Percentiles rank a stretch among this genome's conserved stretches.
Evolutionary conservation across 192 early-diverging fungal genomes (phyloP).

Genomic region (Backusella circina): DNA sequence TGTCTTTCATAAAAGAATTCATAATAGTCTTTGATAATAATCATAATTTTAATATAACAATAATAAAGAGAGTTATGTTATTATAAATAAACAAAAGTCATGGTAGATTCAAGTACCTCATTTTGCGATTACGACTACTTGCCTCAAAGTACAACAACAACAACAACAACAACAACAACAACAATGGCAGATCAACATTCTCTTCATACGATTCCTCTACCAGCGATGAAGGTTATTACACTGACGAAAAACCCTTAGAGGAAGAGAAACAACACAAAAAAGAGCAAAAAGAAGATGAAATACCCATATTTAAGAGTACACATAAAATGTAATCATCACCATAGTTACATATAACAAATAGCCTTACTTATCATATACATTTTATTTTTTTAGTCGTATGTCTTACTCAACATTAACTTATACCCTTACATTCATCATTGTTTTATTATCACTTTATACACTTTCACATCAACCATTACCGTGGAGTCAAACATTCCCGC

Average conservation of each 20-base stretch:
- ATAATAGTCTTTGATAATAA: background rate
- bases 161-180: background rate
- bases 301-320: conserved; percentile 33
- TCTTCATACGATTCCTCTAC: conserved; percentile 9
- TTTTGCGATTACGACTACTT: background rate
- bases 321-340: conserved; percentile 27
- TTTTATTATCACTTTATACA: conserved; percentile 19
- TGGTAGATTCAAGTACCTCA: conserved; percentile 2
- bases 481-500: conserved; percentile 32
- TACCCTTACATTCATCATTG: conserved; percentile 24
- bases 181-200: background rate
- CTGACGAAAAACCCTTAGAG: conserved; percentile 16
- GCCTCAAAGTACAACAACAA: no score
- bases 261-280: conserved; percentile 7
- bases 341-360: background rate
- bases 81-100: background rate
- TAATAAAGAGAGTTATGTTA: background rate
- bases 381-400: conserved; percentile 21
- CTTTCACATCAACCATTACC: conserved; percentile 16
- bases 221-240: conserved; percentile 27
- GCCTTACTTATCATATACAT: background rate
- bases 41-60: background rate
- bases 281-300: conserved; percentile 17
- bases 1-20: background rate
- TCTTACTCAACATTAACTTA: conserved; percentile 38